These are phyloP conservation scores for Nitzschia putrida DNA, from an alignment of 108 stramenopile genomes.

Conservation along the genomic window DNA sequence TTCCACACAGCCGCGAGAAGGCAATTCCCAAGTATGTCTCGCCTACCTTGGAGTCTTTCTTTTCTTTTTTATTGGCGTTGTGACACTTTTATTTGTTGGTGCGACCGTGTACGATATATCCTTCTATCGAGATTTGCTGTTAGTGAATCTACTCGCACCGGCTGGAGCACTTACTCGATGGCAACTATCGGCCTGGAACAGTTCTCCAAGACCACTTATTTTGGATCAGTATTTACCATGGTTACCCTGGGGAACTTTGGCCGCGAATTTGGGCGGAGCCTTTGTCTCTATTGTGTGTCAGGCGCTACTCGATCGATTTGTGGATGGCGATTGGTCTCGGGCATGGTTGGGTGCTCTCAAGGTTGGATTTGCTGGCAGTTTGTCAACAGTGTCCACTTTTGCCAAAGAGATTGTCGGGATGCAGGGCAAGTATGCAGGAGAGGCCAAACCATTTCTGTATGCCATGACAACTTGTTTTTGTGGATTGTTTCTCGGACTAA, in stretches of 20 bases:
- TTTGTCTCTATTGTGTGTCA: slow-evolving; percentile 39
- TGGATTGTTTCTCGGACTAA: slow-evolving; percentile 46
- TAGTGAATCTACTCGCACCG: slow-evolving; percentile 54
- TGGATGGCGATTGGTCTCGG: background rate
- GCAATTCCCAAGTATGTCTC: background rate
- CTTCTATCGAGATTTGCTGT: slow-evolving; percentile 63
- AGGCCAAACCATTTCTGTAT: slow-evolving; percentile 58
- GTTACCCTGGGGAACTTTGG: slow-evolving; percentile 75
- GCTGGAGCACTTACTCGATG: slow-evolving; percentile 64
- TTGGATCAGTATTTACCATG: slow-evolving; percentile 26
- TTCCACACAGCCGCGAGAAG: background rate
- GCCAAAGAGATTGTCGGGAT: slow-evolving; percentile 64
- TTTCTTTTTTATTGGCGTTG: background rate
- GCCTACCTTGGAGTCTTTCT: background rate
- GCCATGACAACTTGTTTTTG: slow-evolving; percentile 41
- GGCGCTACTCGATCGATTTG: slow-evolving; percentile 26
- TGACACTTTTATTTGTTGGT: slow-evolving; percentile 52
- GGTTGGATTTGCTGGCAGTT: slow-evolving; percentile 69
- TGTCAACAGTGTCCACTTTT: slow-evolving; percentile 78
- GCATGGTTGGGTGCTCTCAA: slow-evolving; percentile 31
- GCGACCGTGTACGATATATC: slow-evolving; percentile 41
- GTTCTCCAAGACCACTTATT: background rate
- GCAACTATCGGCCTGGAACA: slow-evolving; percentile 57
- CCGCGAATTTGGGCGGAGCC: slow-evolving; percentile 58
- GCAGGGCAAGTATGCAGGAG: slow-evolving; percentile 28